Base-by-base conservation (phyloP, 140 eudicot species). In the Flaveria floridana region DNA sequence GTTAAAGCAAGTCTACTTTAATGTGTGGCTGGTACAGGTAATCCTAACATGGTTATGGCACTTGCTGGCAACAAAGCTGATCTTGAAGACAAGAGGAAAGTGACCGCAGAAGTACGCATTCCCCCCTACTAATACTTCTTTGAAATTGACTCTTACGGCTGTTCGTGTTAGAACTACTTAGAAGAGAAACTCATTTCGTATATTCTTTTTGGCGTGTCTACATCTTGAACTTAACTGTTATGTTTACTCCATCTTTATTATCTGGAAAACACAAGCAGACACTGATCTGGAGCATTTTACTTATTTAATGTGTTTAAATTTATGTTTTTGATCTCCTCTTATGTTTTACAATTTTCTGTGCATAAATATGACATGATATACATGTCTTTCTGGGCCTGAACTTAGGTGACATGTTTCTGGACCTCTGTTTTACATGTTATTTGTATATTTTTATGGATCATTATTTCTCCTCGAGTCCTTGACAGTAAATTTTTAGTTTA, bases 1-100 rank as follows among this genome's bases (percentile, higher is more conserved):
- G 48, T 67, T 68, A 41, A 47, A 42, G 28, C 37, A 41, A 63
- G 26, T 76, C 15, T 72, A 13, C 62, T 12, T 3, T 69, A 12
- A 67, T 61, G 55, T 79, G 77, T 68, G 68, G 74, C 14, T 75
- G 19, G 34, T 81, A 62, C 82, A 93, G 98, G 98, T 65, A 93
- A 93, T 79, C 89, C 98, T 10, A 93, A 88, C 86, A 88, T 93
- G 99, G 96, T 93, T 19, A 88, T 90, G 99, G 97, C 99, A 52
- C 96, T 93, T 82, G 99, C 99, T 59, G 99, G 97, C 47, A 93
- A 90, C 70, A 93, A 93, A 86, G 87, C 89, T 71, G 99, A 93
- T 75, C 83, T 93, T 74, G 97, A 88, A 82, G 99, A 93, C 42
- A 88, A 82, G 85, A 90, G 97, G 81, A 86, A 79, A 69, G 96